Evolutionary conservation across 352 stramenopile genomes (phyloP), one percentile per base, ranked within the genome.

Genomic region (Globisporangium yorkense): DNA sequence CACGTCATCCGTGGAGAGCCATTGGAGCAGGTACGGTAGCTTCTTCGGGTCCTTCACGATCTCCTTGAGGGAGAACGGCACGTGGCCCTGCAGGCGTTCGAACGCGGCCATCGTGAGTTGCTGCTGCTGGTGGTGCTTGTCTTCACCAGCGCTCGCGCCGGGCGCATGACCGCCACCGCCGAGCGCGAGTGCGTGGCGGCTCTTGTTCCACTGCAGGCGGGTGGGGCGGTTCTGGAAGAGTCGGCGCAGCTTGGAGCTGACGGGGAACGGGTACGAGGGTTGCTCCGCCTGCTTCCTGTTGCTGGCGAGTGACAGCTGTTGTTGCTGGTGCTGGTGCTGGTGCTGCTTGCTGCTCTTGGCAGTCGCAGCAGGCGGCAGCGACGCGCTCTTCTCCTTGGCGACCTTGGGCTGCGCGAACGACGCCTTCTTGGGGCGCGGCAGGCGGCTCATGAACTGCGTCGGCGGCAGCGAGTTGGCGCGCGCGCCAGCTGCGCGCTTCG

Each of bases 11-110:
- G 66, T 63, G 1, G 77, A 88, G 24, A 94, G 77, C 77, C 80
- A 94, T 16, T 82, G 76, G 52, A 93, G 61, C 44, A 94, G 51
- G 59, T 85, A 94, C 48, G 83, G 85, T 45, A 94, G 67, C 51
- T 89, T 94, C 64, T 93, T 94, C 5, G 82, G 76, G 62, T 94
- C 85, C 37, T 90, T 89, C 5, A 93, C 81, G 54, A 94, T 86
- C 55, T 93, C 82, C 49, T 92, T 87, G 20, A 94, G 74, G 24
- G 84, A 88, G 56, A 89, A 89, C 6, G 80, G 84, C 56, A 90
- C 75, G 65, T 94, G 82, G 51, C 77, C 80, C 62, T 91, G 84
- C 39, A 94, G 61, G 5, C 75, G 71, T 61, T 89, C 72, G 67
- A 88, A 88, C 41, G 74, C 89, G n/a, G 68, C 73, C 1, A 66